Conservation (phyloP, 768 basidiomycete genomes). For the Trametes villosa region DNA sequence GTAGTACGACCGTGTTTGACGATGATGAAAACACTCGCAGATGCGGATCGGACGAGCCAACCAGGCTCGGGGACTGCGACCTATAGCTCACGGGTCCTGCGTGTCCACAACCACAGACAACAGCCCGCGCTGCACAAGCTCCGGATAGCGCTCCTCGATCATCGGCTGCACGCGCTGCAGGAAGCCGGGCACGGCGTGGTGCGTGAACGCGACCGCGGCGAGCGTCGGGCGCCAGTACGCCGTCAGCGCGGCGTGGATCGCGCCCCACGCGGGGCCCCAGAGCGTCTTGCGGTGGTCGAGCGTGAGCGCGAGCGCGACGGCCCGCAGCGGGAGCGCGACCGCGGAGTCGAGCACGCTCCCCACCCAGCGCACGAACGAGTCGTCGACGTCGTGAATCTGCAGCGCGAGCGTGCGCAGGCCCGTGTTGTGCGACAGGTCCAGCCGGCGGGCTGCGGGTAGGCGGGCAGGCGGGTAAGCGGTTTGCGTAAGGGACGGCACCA, state of each 20-base stretch:
- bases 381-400: constrained; percentile 4
- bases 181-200: constrained; percentile 4
- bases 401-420: constrained; percentile 5
- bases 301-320: constrained; percentile 8
- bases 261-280: not conserved
- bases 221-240: constrained; percentile 7
- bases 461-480: too few species aligned
- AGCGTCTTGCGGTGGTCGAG: constrained; percentile 11
- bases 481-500: not conserved
- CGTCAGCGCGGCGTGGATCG: not conserved
- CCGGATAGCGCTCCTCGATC: not conserved
- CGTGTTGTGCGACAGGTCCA: not conserved
- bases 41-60: too few species aligned
- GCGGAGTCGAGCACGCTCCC: constrained; percentile 5
- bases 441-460: not conserved
- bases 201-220: constrained; percentile 8
- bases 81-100: not conserved
- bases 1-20: too few species aligned
- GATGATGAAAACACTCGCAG: not conserved
- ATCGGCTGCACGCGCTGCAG: not conserved
- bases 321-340: not conserved
- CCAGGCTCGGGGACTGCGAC: too few species aligned
- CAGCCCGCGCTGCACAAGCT: constrained; percentile 3
- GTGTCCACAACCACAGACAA: constrained; percentile 7
- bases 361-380: not conserved